phyloP scores from a whole-genome alignment of 805 yeast species.

The Cyberlindnera petersonii region DNA sequence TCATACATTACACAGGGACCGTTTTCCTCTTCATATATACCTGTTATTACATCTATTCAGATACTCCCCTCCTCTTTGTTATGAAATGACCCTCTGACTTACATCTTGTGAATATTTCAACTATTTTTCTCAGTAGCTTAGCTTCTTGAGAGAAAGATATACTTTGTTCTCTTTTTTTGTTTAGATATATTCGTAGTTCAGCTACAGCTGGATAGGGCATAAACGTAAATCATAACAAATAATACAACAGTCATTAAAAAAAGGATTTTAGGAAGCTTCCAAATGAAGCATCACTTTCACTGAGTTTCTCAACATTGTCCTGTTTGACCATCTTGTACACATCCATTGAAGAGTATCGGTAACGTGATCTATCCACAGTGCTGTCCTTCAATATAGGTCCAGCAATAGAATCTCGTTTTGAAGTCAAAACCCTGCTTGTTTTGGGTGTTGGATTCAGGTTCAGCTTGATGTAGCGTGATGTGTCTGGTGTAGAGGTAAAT shows the following conservation, averaged over 20 bases:
- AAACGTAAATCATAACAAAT: not conserved
- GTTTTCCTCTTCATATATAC: not conserved
- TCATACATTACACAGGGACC: not conserved
- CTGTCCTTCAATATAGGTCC: conserved; percentile 15
- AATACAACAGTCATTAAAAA: conserved; percentile 6
- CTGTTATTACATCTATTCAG: too few species aligned
- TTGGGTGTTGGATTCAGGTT: conserved; percentile 22
- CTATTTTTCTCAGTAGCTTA: not conserved
- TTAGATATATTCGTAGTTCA: not conserved
- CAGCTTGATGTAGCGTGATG: conserved; percentile 23
- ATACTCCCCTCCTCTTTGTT: too few species aligned
- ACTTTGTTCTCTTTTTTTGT: conserved; percentile 1
- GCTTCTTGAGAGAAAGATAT: conserved; percentile 9
- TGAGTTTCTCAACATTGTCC: conserved; percentile 4
- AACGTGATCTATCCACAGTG: conserved; percentile 5
- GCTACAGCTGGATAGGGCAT: too few species aligned
- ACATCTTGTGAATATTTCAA: conserved; percentile 12
- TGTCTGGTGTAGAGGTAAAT: conserved; percentile 21
- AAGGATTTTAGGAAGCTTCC: conserved; percentile 22
- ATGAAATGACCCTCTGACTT: too few species aligned
- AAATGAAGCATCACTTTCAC: conserved; percentile 16
- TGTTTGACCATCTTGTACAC: conserved; percentile 23
- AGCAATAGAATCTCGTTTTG: conserved; percentile 3
- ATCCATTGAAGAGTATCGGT: conserved; percentile 24
- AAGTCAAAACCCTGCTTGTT: not conserved